Base-by-base conservation (phyloP, 2,329 filamentous ascomycete genomes). In the Fusarium aywerte region DNA sequence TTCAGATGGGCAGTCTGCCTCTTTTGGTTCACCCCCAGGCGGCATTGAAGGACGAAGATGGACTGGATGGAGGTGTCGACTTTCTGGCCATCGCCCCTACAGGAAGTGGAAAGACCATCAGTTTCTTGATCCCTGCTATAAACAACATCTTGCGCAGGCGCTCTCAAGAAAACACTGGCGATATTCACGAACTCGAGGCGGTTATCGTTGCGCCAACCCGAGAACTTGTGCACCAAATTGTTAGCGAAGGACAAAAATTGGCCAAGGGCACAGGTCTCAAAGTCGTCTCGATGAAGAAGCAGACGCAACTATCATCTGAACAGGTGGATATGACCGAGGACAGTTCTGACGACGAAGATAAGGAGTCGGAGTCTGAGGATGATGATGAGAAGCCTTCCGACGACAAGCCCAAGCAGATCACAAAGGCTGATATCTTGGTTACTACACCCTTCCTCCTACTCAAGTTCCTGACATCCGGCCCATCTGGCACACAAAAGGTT, bases 71-170 rank as follows among this genome's bases (percentile, higher is more conserved):
- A 15, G 77, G 77, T 10, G 82, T 95, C 6, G 90, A 99, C 80
- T 87, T 99, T 36, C 79, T 99, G 65, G 92, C 92, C 0, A 89
- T 98, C 40, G 96, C 96, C 4, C 96, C 96, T 2, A 99, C 96
- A 0, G 96, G 96, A 23, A 98, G 95, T 76, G 96, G 96, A 42
- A 99, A 99, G 83, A 99, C 96, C 0, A 82, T 99, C 66, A 93
- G 93, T 18, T 99, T 97, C 74, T 79, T 98, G 72, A 91, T 99
- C 39, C 94, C 95, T 0, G 85, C 93, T 4, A 89, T 99, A 71
- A 90, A 97, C 74, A 85, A 87, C 43, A 89, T 97, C 39, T 82
- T 92, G 69, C 83, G 85, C 62, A 80, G 85, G 52, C 80, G 85
- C 39, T 81, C 84, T 1, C 79, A 83, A 36, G 79, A 83, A 69